Evolutionary conservation across 192 early-diverging fungal genomes (phyloP), one percentile per base, ranked within the genome.

Genomic region (Coemansia sp.): DNA sequence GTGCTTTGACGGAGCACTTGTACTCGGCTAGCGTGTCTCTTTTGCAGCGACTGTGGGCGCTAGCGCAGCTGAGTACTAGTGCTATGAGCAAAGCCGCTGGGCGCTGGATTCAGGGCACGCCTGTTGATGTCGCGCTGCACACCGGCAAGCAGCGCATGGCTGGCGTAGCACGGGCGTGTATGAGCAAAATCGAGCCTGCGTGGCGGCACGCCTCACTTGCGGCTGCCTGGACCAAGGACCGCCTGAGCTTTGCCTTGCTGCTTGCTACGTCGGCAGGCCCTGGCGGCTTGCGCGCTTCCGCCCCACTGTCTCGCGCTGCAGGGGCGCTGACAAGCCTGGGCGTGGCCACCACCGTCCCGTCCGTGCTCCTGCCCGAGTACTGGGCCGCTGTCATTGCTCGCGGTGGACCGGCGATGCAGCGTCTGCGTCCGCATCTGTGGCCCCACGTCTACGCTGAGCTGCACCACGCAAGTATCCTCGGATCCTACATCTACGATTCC

Each of bases 341-440:
- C 10, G 20, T 68, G 8, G 65, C 38, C 38, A 54, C 54, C 54
- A 65, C 45, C 14, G 66, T 61, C 10, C 73, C 78, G 3, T 51
- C 73, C 22, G 58, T 81, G 42, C 74, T 81, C 42, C 24, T 81
- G 41, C 10, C 65, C 11, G 73, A 64, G 25, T 81, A 64, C 43
- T 81, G 78, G 78, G 66, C 63, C 14, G 56, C 62, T 19, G 65
- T 56, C 22, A 39, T 62, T 51, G 38, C 46, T 19, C 40, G 14
- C 19, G 58, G 41, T 12, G 40, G 62, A 32, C 72, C 78, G 62
- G 78, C 73, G n/a, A 6, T 75, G 37, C 78, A 72, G 69, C 72
- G 78, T 12, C 64, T 81, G 58, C 68, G 78, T n/a, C 78, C 73
- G 1, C 73, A 81, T 57, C 65, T 81, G 29, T 81, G 78, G 78